Evolutionary conservation across 768 basidiomycete species (phyloP), one percentile per base, ranked within the genome.

Genomic region (Rhodosporidiobolus sp.): DNA sequence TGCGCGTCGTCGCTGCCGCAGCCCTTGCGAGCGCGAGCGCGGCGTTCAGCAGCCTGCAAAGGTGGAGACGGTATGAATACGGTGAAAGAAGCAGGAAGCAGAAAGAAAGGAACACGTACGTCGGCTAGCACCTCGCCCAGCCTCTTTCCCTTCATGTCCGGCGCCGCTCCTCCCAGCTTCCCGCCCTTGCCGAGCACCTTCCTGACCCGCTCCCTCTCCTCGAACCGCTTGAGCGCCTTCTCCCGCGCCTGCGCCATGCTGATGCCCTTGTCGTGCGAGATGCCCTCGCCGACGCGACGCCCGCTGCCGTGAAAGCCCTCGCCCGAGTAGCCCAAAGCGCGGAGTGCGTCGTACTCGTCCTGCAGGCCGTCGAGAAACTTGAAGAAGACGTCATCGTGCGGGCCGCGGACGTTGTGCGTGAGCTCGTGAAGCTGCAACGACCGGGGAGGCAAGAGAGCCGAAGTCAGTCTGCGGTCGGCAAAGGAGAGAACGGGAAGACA

Each of bases 281-380:
- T 81, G 45, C 86, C 85, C 11, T 77, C 77, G n/a, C 92, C 91
- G 0, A 97, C 79, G 34, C 88, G 83, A 20, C 83, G 83, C 1
- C 94, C 94, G n/a, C 84, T 82, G 34, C 88, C 84, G 80, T 87
- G 87, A 85, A 96, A 97, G 5, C 94, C 94, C 81, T 96, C 94
- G 22, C 94, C 93, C 10, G 88, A 84, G 80, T 94, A 97, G 0
- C 94, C 94, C 22, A 87, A 88, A 28, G 87, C 84, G 75, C 88
- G 87, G 11, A 96, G 84, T 5, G 85, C 87, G 52, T 90, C 89
- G 76, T 89, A 94, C 82, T 96, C 94, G 66, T 92, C 89, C 78
- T 91, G 90, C 76, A 93, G 90, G 63, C 85, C 86, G 61, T 91
- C 81, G 0, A 84, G 77, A 28, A 82, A 77, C 53, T 81, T 82